Evolutionary conservation across 2,329 filamentous ascomycete species (phyloP), one percentile per base, ranked within the genome.

Genomic region (Fusarium ambrosium): DNA sequence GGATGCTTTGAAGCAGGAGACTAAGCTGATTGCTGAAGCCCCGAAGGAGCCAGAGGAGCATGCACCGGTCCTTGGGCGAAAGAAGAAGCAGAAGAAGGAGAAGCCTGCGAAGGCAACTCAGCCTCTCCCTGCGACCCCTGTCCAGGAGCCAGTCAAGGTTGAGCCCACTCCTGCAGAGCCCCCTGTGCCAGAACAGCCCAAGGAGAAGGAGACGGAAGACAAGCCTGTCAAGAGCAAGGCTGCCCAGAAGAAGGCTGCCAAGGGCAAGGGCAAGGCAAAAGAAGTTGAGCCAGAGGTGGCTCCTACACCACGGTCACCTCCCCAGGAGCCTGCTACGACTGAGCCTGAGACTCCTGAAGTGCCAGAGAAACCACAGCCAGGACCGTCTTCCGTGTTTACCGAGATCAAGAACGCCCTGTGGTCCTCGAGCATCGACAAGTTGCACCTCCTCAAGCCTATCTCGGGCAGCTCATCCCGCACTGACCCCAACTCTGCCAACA

Each of bases 41-140:
- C 78, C 89, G 72, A 86, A 87, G 59, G 91, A 92, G 68, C 82
- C 87, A 14, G 86, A 89, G 62, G 88, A 90, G 73, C 89, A 90
- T 74, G 94, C 91, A 9, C 94, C 94, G 0, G 93, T 97, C 45
- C 81, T 95, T 59, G 93, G 93, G 37, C 90, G 94, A 62, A 95
- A 95, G 86, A 96, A 95, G 87, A 97, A 96, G 84, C 90, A 94
- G 81, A 95, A 94, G 86, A 96, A 95, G 83, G 91, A 93, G 77
- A 92, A 90, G 77, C 81, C 82, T 16, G 37, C 64, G 9, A 82
- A 82, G 51, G 63, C 76, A 20, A 7, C 62, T 14, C 69, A 72
- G 18, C 10, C 77, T 37, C 66, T 63, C 18, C 8, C 72, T 18
- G 45, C 67, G 18, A 45, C 70, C 22, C 63, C 71, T 14, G 16